phyloP scores from a whole-genome alignment of 2,329 filamentous ascomycete species.

The Chaetomium olivaceum region DNA sequence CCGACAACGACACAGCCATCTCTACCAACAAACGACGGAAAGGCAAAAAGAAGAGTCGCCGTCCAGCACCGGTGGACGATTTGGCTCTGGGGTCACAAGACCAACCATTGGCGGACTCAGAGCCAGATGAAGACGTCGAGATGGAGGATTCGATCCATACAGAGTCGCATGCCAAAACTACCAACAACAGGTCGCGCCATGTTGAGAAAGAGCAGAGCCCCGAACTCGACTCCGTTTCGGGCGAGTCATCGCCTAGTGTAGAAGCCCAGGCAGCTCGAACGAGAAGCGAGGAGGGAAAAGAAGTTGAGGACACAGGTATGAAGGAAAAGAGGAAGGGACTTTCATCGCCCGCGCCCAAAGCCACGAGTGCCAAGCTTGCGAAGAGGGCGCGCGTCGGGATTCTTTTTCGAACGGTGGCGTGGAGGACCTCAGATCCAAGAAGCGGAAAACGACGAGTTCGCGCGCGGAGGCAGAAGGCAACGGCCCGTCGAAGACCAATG shows the following conservation, averaged over 20 bases:
- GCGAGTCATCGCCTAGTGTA: conserved; percentile 10
- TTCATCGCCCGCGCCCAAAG: background rate
- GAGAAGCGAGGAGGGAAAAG: conserved; percentile 9
- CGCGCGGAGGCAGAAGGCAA: background rate
- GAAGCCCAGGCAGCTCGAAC: conserved; percentile 15
- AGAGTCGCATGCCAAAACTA: background rate
- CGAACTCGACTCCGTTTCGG: background rate
- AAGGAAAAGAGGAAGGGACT: background rate
- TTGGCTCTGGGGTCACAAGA: background rate
- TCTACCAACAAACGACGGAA: background rate
- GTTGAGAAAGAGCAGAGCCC: background rate
- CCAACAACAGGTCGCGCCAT: background rate
- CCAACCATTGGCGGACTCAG: background rate
- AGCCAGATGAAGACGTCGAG: background rate
- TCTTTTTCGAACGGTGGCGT: background rate
- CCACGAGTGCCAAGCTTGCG: background rate
- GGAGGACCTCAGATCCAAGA: conserved; percentile 8
- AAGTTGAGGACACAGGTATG: background rate
- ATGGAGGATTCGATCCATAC: background rate
- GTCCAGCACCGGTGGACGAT: background rate
- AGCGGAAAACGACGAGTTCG: background rate
- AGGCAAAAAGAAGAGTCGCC: conserved; percentile 6
- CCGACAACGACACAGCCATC: background rate
- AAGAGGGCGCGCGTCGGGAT: conserved; percentile 8
- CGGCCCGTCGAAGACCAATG: background rate